These are phyloP conservation scores for Sanghuangporus baumii DNA, from an alignment of 1,284 basidiomycete species.

Conservation along the genomic window DNA sequence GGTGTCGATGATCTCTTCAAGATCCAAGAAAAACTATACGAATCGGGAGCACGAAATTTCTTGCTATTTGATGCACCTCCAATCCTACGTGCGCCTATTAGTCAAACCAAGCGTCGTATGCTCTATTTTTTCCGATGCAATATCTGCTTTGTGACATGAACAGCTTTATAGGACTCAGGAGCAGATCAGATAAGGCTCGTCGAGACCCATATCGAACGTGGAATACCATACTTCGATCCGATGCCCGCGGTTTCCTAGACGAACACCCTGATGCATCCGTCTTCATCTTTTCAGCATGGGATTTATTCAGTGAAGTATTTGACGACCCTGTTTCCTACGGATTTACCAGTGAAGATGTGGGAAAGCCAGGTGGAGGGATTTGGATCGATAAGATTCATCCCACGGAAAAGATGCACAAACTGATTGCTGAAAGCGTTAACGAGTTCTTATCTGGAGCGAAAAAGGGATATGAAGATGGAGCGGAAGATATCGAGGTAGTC, in stretches of 20 bases:
- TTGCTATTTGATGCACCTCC: slow-evolving; percentile 59
- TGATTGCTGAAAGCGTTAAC: slow-evolving; percentile 35
- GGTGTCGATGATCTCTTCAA: slow-evolving; percentile 33
- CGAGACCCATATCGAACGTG: slow-evolving; percentile 30
- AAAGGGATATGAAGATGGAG: not conserved
- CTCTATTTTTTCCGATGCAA: not conserved
- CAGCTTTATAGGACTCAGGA: not conserved
- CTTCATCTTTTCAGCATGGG: slow-evolving; percentile 44
- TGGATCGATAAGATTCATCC: slow-evolving; percentile 50
- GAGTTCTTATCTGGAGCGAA: slow-evolving; percentile 29
- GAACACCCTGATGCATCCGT: slow-evolving; percentile 39
- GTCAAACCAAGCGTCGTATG: not conserved
- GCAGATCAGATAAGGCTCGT: not conserved
- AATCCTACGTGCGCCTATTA: slow-evolving; percentile 34
- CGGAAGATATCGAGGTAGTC: not conserved
- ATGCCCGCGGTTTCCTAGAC: slow-evolving; percentile 27
- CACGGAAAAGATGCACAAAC: slow-evolving; percentile 38
- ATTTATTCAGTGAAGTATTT: slow-evolving; percentile 41
- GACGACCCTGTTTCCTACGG: slow-evolving; percentile 39
- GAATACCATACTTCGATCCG: slow-evolving; percentile 38
- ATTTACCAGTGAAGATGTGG: slow-evolving; percentile 31
- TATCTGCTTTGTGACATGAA: not conserved
- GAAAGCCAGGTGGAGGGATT: slow-evolving; percentile 33
- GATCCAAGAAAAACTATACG: slow-evolving; percentile 43
- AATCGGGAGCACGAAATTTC: slow-evolving; percentile 53